Conservation (phyloP, 2,329 filamentous ascomycete genomes). For the Aureobasidium sp. region DNA sequence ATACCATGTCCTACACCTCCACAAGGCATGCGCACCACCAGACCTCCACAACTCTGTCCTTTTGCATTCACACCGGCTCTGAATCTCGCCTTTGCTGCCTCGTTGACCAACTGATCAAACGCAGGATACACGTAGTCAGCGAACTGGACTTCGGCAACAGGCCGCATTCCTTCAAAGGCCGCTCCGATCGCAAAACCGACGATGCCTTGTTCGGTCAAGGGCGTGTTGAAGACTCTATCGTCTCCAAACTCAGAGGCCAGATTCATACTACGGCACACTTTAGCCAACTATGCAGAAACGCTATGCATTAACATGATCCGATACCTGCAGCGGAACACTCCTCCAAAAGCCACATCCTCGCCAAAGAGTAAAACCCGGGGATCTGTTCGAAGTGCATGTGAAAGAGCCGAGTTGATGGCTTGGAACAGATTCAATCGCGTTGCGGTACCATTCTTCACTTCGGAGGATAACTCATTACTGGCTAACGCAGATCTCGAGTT, state of each 20-base stretch:
- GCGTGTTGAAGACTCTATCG: constrained; percentile 92
- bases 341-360: constrained; percentile 94
- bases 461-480: constrained; percentile 58
- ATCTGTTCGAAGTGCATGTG: constrained; percentile 71
- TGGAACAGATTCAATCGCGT: constrained; percentile 91
- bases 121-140: constrained; percentile 91
- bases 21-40: constrained; percentile 85
- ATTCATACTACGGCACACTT: constrained; percentile 56
- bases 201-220: constrained; percentile 87
- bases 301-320: background rate
- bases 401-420: constrained; percentile 82
- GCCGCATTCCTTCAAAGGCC: constrained; percentile 84
- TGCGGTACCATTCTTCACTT: constrained; percentile 42
- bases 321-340: constrained; percentile 71
- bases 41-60: constrained; percentile 50
- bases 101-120: constrained; percentile 90
- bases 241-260: constrained; percentile 79
- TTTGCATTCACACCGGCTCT: constrained; percentile 48
- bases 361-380: constrained; percentile 87
- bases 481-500: constrained; percentile 62
- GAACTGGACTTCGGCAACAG: constrained; percentile 91
- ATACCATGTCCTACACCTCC: constrained; percentile 85
- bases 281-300: background rate
- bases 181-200: constrained; percentile 87
- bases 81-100: constrained; percentile 82